Evolutionary conservation across 2,329 filamentous ascomycete species (phyloP).

Genomic region (Thyridium curvatum): DNA sequence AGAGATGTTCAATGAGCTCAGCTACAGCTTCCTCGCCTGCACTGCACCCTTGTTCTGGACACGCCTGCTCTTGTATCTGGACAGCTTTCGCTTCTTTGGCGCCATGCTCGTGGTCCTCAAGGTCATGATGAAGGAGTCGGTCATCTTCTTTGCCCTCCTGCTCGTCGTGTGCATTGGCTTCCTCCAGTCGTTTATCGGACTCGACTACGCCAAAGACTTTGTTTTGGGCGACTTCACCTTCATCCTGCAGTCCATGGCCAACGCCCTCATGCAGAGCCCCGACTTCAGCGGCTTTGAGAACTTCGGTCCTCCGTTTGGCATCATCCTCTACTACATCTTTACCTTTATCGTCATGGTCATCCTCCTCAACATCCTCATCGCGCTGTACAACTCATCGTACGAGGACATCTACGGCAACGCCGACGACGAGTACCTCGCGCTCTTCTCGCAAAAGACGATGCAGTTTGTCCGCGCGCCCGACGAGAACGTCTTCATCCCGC

Average conservation of each 20-base stretch:
- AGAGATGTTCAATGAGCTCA: slow-evolving; percentile 65
- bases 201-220: slow-evolving; percentile 76
- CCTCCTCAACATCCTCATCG: slow-evolving; percentile 91
- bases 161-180: slow-evolving; percentile 80
- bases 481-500: slow-evolving; percentile 96
- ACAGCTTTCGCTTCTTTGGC: slow-evolving; percentile 92
- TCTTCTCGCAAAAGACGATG: slow-evolving; percentile 92
- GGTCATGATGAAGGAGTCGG: slow-evolving; percentile 86
- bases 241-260: slow-evolving; percentile 77
- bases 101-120: slow-evolving; percentile 97
- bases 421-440: slow-evolving; percentile 88
- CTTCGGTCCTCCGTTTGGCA: slow-evolving; percentile 87
- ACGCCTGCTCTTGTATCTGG: slow-evolving; percentile 84
- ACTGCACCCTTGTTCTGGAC: slow-evolving; percentile 96
- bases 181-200: slow-evolving; percentile 86
- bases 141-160: slow-evolving; percentile 94
- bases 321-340: slow-evolving; percentile 95
- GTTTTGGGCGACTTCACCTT: slow-evolving; percentile 62
- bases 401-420: slow-evolving; percentile 92
- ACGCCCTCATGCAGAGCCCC: slow-evolving; percentile 85
- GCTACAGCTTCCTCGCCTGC: slow-evolving; percentile 93
- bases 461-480: slow-evolving; percentile 95
- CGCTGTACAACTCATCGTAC: slow-evolving; percentile 94
- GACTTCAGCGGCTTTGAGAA: slow-evolving; percentile 85
- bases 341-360: slow-evolving; percentile 82